These are phyloP conservation scores for Fusarium redolens DNA, from an alignment of 2,329 filamentous ascomycete species.

Conservation along the genomic window DNA sequence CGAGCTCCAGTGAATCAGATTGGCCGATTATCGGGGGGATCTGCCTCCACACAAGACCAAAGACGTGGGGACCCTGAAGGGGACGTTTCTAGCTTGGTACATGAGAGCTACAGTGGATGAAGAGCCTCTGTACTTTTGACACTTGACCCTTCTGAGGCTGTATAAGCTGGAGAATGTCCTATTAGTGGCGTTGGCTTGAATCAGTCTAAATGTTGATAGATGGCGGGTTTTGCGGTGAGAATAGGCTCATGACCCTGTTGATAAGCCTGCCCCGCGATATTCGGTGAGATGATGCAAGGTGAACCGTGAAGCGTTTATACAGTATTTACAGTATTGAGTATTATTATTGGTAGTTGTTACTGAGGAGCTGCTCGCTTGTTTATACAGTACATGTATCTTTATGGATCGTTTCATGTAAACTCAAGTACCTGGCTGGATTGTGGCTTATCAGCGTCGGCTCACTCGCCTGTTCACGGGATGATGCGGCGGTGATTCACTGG, in stretches of 20 bases:
- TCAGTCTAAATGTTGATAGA: constrained; percentile 7
- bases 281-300: constrained; percentile 18
- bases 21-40: constrained; percentile 34
- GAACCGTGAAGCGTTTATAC: neutral
- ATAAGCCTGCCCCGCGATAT: constrained; percentile 37
- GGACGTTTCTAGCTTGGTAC: constrained; percentile 22
- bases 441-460: constrained; percentile 46
- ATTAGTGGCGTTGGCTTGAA: constrained; percentile 20
- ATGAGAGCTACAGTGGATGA: constrained; percentile 26
- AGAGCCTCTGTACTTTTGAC: constrained; percentile 23
- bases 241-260: constrained; percentile 35
- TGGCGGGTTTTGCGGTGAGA: constrained; percentile 28
- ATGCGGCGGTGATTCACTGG: constrained; percentile 49
- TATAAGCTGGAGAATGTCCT: constrained; percentile 13
- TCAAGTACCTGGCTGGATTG: constrained; percentile 31
- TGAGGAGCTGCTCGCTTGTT: neutral
- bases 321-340: constrained; percentile 5
- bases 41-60: constrained; percentile 26
- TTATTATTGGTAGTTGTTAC: neutral
- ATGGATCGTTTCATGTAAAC: constrained; percentile 19
- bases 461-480: constrained; percentile 46
- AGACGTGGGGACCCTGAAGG: constrained; percentile 37
- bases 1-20: constrained; percentile 21
- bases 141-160: constrained; percentile 28
- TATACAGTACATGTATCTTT: constrained; percentile 13